These are phyloP conservation scores for Naganishia onofrii DNA, from an alignment of 768 basidiomycete species.

Conservation along the genomic window DNA sequence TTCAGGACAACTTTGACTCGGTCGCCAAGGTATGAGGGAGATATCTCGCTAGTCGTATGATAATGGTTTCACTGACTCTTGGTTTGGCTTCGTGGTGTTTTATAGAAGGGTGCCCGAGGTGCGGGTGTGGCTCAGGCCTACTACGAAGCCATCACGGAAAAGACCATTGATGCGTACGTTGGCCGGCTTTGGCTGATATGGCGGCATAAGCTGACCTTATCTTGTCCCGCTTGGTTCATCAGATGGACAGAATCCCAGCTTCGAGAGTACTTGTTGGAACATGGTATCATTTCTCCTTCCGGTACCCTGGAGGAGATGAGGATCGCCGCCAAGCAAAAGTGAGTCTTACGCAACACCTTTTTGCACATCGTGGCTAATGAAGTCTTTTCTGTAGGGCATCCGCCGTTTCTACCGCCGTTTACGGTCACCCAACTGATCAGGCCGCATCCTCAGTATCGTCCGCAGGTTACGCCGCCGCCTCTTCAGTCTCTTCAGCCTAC, in stretches of 20 bases:
- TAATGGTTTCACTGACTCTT: not conserved
- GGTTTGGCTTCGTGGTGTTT: not conserved
- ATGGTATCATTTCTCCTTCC: slow-evolving; percentile 78
- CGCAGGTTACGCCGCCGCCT: slow-evolving; percentile 39
- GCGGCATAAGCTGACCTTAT: not conserved
- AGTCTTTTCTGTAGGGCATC: slow-evolving; percentile 58
- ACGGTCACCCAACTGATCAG: slow-evolving; percentile 56
- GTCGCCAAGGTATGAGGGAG: slow-evolving; percentile 37
- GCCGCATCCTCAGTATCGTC: slow-evolving; percentile 50
- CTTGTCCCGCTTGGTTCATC: slow-evolving; percentile 5
- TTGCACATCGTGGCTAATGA: too few relatives aligned
- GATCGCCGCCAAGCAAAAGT: slow-evolving; percentile 68
- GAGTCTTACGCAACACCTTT: too few relatives aligned
- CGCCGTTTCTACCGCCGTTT: slow-evolving; percentile 59
- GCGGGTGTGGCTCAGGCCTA: slow-evolving; percentile 49
- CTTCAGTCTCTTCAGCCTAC: slow-evolving; percentile 34
- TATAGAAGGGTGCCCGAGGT: slow-evolving; percentile 41
- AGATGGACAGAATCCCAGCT: slow-evolving; percentile 79
- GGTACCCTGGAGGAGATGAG: slow-evolving; percentile 77
- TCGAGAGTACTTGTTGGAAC: slow-evolving; percentile 77
- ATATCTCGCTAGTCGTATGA: not conserved
- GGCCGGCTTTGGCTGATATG: not conserved
- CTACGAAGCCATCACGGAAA: slow-evolving; percentile 58
- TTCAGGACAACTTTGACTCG: slow-evolving; percentile 50
- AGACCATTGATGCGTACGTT: slow-evolving; percentile 60